A percentile compares a stretch with the other conserved stretches of the same genome.
Evolutionary conservation across 1,284 basidiomycete species (phyloP).

Genomic region (Sanguinoderma infundibulare): DNA sequence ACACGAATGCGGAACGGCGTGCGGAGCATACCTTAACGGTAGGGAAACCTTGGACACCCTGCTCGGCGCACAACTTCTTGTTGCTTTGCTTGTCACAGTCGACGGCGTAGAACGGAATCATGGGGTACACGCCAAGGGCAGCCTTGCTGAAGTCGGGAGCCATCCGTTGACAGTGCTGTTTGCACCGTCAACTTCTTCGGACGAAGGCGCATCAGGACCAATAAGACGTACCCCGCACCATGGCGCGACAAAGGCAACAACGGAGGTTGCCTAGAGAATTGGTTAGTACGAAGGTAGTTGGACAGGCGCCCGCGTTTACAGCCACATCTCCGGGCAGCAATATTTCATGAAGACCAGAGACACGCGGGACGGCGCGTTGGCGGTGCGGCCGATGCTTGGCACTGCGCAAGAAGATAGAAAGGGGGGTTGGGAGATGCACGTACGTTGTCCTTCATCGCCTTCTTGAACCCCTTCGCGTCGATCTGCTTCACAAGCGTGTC

Average conservation of each 20-base stretch:
- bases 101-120: slow-evolving; percentile 88
- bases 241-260: slow-evolving; percentile 90
- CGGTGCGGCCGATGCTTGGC: neutral
- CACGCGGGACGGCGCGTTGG: neutral
- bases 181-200: slow-evolving; percentile 3
- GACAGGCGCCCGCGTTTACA: neutral
- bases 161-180: slow-evolving; percentile 86
- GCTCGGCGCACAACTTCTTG: slow-evolving; percentile 81
- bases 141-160: slow-evolving; percentile 88
- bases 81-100: slow-evolving; percentile 91
- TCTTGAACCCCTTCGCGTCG: slow-evolving; percentile 74
- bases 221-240: slow-evolving; percentile 79
- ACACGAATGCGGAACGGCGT: slow-evolving; percentile 1
- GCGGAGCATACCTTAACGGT: slow-evolving; percentile 72
- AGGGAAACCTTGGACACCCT: slow-evolving; percentile 92
- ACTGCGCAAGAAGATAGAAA: neutral
- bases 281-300: neutral
- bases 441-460: slow-evolving; percentile 79
- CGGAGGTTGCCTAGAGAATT: slow-evolving; percentile 59
- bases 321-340: neutral
- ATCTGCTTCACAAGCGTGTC: slow-evolving; percentile 77
- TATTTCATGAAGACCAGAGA: neutral
- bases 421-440: slow-evolving; percentile 33
- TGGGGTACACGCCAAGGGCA: slow-evolving; percentile 77
- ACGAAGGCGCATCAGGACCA: neutral